Base-by-base conservation (phyloP, 2,329 filamentous ascomycete genomes). In the Lasiodiplodia sp. region DNA sequence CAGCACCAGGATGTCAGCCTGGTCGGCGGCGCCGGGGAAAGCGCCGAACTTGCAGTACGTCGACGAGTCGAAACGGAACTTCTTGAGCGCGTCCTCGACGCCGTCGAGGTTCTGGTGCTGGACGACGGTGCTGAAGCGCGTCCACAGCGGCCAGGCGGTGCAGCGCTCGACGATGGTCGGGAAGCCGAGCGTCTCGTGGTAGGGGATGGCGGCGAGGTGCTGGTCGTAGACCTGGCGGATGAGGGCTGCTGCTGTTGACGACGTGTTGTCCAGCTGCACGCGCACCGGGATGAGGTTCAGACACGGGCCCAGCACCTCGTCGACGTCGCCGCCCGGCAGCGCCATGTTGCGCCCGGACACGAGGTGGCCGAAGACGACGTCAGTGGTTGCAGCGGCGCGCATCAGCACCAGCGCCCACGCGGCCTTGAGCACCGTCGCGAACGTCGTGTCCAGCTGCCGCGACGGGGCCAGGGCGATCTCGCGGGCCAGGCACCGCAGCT, bases 11-110 rank as follows among this genome's bases (percentile, higher is more conserved):
- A 79, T 73, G 69, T 79, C 77, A 25, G 76, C 76, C 40, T 76
- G 76, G 60, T 79, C 76, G 72, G 77, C 74, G 55, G 77, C 73
- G 5, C 75, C 73, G 58, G 72, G 75, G 0, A 75, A 72, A 28
- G 75, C 74, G 25, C 75, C 76, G 28, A 79, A 68, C 12, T 71
- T 74, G 70, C 72, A 78, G 58, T 25, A 28, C 28, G 77, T 72
- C 4, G 74, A 72, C 7, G 72, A 72, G 12, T 74, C 76, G 47
- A 66, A 52, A 21, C 63, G 51, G 63, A 58, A 58, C 11, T 58
- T 38, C 25, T 21, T 21, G 1, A 88, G 84, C 71, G 84, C 83
- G 73, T 87, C 83, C 69, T 82, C 85, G 4, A 83, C 83, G 7
- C 80, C 83, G 7, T 74, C 74, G 11, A 78, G 73, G 68, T 75